These are phyloP conservation scores for Elongisporangium senticosum DNA, from an alignment of 352 stramenopile species.

Conservation along the genomic window DNA sequence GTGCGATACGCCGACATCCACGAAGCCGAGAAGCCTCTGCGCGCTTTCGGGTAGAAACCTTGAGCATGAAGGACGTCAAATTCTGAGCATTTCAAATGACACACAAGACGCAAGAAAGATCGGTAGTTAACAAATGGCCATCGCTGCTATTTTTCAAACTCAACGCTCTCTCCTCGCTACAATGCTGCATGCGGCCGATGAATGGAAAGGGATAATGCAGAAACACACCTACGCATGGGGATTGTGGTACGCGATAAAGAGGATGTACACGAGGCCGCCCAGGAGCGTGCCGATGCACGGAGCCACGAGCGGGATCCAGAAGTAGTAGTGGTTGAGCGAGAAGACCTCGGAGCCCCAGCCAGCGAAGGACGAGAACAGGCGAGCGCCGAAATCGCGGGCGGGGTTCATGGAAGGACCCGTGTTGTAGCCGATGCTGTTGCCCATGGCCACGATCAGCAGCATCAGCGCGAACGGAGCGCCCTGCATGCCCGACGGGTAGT, in stretches of 20 bases:
- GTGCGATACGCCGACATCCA: no score
- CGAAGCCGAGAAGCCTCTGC: no score
- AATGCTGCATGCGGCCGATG: not conserved
- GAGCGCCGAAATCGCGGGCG: constrained; percentile 29
- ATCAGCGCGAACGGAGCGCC: constrained; percentile 14
- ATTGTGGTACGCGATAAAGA: constrained; percentile 34
- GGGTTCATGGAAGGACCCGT: constrained; percentile 31
- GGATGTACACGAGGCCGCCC: constrained; percentile 26
- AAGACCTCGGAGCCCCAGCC: constrained; percentile 44
- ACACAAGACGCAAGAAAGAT: not conserved
- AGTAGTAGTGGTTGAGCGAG: constrained; percentile 37
- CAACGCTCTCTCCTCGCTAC: not conserved
- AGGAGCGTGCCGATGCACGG: constrained; percentile 29
- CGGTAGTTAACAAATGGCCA: not conserved
- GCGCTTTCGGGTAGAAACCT: no score
- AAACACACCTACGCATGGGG: constrained; percentile 6
- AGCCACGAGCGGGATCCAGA: constrained; percentile 46
- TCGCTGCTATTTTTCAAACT: not conserved
- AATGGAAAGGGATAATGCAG: not conserved
- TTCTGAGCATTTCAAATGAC: no score
- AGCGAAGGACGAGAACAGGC: constrained; percentile 30
- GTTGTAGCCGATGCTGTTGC: constrained; percentile 19
- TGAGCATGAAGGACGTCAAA: no score
- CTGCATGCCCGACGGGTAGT: constrained; percentile 16
- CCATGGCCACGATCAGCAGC: constrained; percentile 5